These are phyloP conservation scores for Auriscalpium vulgare DNA, from an alignment of 768 basidiomycete species.

Conservation along the genomic window DNA sequence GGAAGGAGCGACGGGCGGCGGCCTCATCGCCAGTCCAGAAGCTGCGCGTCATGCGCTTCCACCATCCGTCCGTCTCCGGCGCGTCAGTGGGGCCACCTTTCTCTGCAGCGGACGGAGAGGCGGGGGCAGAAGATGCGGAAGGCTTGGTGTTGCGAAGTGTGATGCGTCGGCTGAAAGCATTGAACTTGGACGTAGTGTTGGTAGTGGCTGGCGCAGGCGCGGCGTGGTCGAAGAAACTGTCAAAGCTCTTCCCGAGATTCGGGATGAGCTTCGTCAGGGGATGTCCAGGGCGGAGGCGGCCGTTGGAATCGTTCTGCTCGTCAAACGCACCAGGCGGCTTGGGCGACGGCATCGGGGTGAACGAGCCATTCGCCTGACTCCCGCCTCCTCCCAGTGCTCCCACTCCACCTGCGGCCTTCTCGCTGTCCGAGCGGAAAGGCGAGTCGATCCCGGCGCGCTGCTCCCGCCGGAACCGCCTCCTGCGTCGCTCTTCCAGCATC, in stretches of 20 bases:
- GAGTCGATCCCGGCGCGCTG: constrained; percentile 11
- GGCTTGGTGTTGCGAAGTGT: constrained; percentile 29
- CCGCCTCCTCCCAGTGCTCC: too few relatives aligned
- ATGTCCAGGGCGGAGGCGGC: background rate
- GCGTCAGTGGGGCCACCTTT: background rate
- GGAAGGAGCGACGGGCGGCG: constrained; percentile 12
- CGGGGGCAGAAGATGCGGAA: background rate
- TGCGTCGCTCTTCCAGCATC: constrained; percentile 34
- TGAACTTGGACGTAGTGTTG: background rate
- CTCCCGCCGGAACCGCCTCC: constrained; percentile 24
- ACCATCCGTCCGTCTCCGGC: constrained; percentile 5
- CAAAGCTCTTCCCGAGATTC: constrained; percentile 34
- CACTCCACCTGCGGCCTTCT: constrained; percentile 14
- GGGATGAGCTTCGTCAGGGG: constrained; percentile 19
- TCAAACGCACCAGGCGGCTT: constrained; percentile 13
- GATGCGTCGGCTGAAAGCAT: constrained; percentile 16
- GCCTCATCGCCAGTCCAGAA: constrained; percentile 16
- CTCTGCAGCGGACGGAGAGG: background rate
- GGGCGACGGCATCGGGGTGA: constrained; percentile 41
- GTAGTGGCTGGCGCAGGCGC: constrained; percentile 13
- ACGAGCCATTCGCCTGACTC: constrained; percentile 29
- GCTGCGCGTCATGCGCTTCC: constrained; percentile 7
- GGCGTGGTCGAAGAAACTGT: constrained; percentile 34
- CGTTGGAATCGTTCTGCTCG: background rate
- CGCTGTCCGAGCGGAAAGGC: constrained; percentile 8